Percentiles rank a stretch among this genome's conserved stretches.
Evolutionary conservation across 192 early-diverging fungal genomes (phyloP).

Genomic region (Phlyctochytrium planicorne): DNA sequence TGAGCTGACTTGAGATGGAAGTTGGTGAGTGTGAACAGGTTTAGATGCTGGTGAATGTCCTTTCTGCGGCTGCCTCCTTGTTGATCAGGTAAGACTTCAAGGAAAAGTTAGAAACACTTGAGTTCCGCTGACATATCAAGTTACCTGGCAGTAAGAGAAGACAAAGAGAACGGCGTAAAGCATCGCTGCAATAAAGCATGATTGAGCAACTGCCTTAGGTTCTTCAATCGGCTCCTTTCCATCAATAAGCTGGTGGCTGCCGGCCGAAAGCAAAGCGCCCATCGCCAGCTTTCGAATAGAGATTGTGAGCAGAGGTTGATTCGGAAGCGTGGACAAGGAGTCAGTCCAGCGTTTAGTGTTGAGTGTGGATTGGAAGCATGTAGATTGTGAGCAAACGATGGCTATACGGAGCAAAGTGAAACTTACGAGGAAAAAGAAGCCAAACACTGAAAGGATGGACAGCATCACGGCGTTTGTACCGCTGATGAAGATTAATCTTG

Average conservation of each 20-base stretch:
- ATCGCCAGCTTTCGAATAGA: conserved; percentile 14
- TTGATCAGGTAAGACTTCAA: conserved; percentile 4
- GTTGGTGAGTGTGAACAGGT: too few relatives aligned
- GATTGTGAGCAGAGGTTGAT: not conserved
- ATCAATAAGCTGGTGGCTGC: conserved; percentile 23
- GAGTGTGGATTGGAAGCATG: not conserved
- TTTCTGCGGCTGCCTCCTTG: not conserved
- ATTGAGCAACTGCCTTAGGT: conserved; percentile 17
- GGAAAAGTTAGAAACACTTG: not conserved
- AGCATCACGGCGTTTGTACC: not conserved
- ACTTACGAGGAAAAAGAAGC: conserved; percentile 10
- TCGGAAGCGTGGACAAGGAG: not conserved
- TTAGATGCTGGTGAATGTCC: conserved; percentile 1
- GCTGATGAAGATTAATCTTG: conserved; percentile 8
- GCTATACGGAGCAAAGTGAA: too few relatives aligned
- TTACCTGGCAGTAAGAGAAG: conserved; percentile 28
- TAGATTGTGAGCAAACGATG: not conserved
- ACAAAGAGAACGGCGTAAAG: conserved; percentile 20
- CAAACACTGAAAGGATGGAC: not conserved
- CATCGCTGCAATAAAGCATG: conserved; percentile 27
- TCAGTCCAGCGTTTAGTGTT: not conserved
- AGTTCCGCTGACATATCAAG: not conserved
- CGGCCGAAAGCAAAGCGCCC: conserved; percentile 21
- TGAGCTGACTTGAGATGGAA: too few relatives aligned
- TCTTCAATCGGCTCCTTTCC: conserved; percentile 34